Conservation (phyloP, 768 basidiomycete species). For the Serendipita sp. region DNA sequence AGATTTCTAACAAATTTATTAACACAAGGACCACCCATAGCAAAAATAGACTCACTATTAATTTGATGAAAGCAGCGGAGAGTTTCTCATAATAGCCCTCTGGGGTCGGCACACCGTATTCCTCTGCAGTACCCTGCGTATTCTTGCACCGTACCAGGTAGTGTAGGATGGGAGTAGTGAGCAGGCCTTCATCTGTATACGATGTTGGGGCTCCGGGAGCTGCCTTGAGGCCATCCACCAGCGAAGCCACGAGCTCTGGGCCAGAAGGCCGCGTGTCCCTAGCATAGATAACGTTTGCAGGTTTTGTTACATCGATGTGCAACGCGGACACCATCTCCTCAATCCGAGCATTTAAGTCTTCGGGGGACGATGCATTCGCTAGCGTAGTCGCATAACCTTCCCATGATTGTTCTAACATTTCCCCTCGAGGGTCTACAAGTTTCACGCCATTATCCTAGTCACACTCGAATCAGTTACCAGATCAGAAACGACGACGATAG, state of each 20-base stretch:
- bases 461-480: too few species aligned
- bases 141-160: constrained; percentile 87
- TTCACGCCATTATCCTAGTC: constrained; percentile 94
- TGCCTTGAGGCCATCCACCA: constrained; percentile 69
- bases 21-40: neutral
- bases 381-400: constrained; percentile 73
- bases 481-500: too few species aligned
- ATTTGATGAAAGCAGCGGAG: constrained; percentile 63
- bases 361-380: constrained; percentile 66
- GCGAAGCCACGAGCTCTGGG: constrained; percentile 50
- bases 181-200: constrained; percentile 57
- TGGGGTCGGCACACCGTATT: constrained; percentile 65
- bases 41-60: constrained; percentile 46
- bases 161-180: constrained; percentile 90
- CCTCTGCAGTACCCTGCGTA: constrained; percentile 60
- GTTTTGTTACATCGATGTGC: constrained; percentile 65
- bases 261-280: constrained; percentile 89
- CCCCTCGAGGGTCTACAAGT: constrained; percentile 89
- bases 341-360: constrained; percentile 54
- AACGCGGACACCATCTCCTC: constrained; percentile 41
- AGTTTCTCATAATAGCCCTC: constrained; percentile 78
- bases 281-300: constrained; percentile 76
- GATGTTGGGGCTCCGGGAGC: constrained; percentile 28
- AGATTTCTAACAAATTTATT: neutral
- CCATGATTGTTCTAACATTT: constrained; percentile 94